Evolutionary conservation across 306 rosid species (phyloP), one percentile per base, ranked within the genome.

Genomic region (Vigna reflexopilosa): DNA sequence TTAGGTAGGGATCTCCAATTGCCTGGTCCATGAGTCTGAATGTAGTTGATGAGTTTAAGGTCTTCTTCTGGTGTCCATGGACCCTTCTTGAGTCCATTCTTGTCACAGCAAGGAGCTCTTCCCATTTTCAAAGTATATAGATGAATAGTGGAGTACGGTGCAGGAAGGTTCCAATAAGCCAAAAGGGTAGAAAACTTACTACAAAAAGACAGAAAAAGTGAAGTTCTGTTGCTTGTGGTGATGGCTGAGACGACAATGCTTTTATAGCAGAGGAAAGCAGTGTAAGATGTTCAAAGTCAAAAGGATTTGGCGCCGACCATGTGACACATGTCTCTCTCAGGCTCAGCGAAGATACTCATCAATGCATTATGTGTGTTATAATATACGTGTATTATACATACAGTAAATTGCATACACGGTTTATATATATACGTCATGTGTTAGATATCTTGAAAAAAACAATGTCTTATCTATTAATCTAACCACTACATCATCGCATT

Each of bases 21-120:
- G 57, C 92, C 90, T 0, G 96, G 85, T 7, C 96, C 96, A 72
- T 89, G 92, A 58, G 70, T 58, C 17, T 90, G 92, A 56, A 93
- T 79, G 69, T 78, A 72, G 68, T 66, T 67, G 75, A 56, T 47
- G 72, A 92, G 97, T 69, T 84, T 76, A 9, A 69, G 83, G 82
- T 92, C 97, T 83, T 92, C 97, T 59, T 92, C 96, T 0, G 93
- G 80, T 0, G 97, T 92, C 97, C 97, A 92, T 45, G 97, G 93
- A 80, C 97, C 97, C 82, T 89, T 92, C 84, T 92, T 92, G 20
- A 92, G 88, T 3, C 92, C 96, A 78, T 72, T 86, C 64, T 88
- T 90, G 51, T 90, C 94, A 78, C 96, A 93, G 82, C 97, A 93
- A 81, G 96, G 97, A 51, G 87, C 86, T 88, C 97, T 90, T 56